These are phyloP conservation scores for Pulveroboletus sp. DNA, from an alignment of 768 basidiomycete genomes.

Conservation along the genomic window DNA sequence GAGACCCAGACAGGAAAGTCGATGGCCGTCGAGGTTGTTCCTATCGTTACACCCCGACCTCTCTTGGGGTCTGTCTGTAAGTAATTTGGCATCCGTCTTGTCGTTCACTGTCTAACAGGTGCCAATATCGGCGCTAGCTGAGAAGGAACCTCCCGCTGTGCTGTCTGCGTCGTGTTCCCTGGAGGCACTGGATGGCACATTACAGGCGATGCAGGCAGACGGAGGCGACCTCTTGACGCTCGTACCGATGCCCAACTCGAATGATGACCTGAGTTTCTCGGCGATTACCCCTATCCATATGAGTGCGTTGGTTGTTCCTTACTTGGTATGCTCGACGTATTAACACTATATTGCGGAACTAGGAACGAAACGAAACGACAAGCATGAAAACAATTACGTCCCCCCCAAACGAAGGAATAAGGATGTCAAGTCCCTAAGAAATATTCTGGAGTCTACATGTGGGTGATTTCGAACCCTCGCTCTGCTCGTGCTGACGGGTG, in stretches of 20 bases:
- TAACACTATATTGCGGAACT: not conserved
- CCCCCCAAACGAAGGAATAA: not conserved
- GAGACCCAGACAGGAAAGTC: constrained; percentile 8
- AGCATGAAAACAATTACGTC: not conserved
- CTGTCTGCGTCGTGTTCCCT: constrained; percentile 14
- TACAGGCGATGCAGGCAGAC: constrained; percentile 3
- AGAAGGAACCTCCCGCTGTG: not conserved
- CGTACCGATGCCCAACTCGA: not conserved
- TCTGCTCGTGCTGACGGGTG: not conserved
- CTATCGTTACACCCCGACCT: not conserved
- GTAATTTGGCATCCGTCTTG: not conserved
- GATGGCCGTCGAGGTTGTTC: not conserved
- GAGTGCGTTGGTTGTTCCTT: not conserved
- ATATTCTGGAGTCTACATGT: constrained; percentile 7
- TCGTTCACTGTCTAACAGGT: constrained; percentile 4
- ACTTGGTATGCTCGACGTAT: not conserved
- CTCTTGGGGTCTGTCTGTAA: constrained; percentile 5
- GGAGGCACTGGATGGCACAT: constrained; percentile 9
- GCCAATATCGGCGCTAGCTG: not conserved
- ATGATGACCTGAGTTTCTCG: constrained; percentile 8
- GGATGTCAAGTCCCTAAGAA: not conserved
- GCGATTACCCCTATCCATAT: not conserved
- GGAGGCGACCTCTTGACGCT: constrained; percentile 4
- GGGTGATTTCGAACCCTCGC: not conserved
- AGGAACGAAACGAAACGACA: not conserved